Base-by-base conservation (phyloP, 768 basidiomycete genomes). In the Agaricus sinodeliciosus region DNA sequence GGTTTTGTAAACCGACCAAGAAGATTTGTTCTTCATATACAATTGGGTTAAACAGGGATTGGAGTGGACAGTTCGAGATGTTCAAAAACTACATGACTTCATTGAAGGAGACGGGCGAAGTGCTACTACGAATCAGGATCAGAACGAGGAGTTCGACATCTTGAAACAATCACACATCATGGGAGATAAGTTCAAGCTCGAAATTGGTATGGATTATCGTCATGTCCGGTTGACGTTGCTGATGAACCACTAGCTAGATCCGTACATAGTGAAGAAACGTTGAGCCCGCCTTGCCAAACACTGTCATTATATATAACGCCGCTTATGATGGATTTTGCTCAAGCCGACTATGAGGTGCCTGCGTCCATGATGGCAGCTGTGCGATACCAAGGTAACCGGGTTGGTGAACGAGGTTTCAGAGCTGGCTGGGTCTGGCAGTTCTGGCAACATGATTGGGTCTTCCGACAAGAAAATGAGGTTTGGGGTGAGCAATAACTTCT, bases 361-460 rank as follows among this genome's bases (percentile, higher is more conserved):
- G 77, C 83, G 4, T 80, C 84, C 11, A 85, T 89, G 73, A 81
- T 88, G 72, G 77, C 80, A 12, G 86, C 82, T 11, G 82, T 90
- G 55, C 86, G 83, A 60, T 81, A 78, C 43, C 77, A 81, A 57
- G 77, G 80, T 52, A 78, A 82, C 56, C 72, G 78, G 44, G 66
- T 69, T 9, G 86, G 85, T 5, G 77, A 82, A 59, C 74, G 82
- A 9, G 79, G 82, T 4, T 79, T 81, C 0, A 79, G 84, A 13
- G 71, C 82, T 27, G 79, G 85, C 39, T 90, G 85, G 84, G 71
- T 82, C 22, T 90, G 86, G 85, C 82, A 87, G 52, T 69, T 69
- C 50, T 85, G 84, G 81, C 79, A 85, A 55, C 77, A 72, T 55
- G 82, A 85, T 55, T 88, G 80, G 79, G 73, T 78, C 1, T 90